These are phyloP conservation scores for Paraphoma sp. DNA, from an alignment of 2,329 filamentous ascomycete species.

Conservation along the genomic window DNA sequence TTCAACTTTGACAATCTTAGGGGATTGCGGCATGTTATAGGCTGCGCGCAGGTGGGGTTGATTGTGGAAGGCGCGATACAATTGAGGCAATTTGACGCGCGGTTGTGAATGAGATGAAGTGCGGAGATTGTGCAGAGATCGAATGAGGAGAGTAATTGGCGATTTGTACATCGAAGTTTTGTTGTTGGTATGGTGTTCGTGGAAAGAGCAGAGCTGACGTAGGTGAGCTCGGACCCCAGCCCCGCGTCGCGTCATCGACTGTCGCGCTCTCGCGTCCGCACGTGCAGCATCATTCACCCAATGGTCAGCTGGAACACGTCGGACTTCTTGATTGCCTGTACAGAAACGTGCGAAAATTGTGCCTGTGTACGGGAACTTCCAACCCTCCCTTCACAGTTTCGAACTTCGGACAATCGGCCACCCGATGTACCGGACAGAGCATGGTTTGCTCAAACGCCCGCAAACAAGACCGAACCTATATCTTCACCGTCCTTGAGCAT, in stretches of 20 bases:
- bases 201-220: conserved; percentile 12
- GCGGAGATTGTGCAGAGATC: not conserved
- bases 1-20: conserved; percentile 47
- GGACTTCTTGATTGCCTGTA: too few species aligned
- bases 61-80: conserved; percentile 20
- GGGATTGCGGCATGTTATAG: conserved; percentile 41
- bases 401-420: too few species aligned
- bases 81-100: not conserved
- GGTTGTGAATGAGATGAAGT: not conserved
- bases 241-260: conserved; percentile 15
- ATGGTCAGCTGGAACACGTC: too few species aligned
- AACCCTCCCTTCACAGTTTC: too few species aligned
- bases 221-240: conserved; percentile 7
- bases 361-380: too few species aligned
- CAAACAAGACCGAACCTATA: too few species aligned
- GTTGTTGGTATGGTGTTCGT: not conserved
- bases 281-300: conserved; percentile 4
- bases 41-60: conserved; percentile 18
- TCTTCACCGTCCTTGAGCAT: too few species aligned
- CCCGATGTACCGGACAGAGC: too few species aligned
- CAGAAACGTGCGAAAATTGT: too few species aligned
- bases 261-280: conserved; percentile 7
- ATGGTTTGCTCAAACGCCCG: too few species aligned
- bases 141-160: not conserved
- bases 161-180: conserved; percentile 12